Evolutionary conservation across 2,329 filamentous ascomycete genomes (phyloP).

Genomic region (Aspergillus transmontanensis): DNA sequence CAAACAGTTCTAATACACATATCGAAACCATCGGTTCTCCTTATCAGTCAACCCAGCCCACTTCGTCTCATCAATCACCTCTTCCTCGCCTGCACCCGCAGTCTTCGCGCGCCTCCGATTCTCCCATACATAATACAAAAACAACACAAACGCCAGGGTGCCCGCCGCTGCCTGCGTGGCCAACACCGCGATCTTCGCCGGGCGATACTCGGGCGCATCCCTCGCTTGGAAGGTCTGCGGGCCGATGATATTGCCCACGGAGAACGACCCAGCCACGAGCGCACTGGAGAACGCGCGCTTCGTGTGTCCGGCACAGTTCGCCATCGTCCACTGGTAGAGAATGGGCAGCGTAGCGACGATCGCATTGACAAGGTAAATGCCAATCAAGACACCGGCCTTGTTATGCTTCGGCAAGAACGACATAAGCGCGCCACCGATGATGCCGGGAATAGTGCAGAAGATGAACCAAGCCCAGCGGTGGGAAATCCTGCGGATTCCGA

Average conservation of each 20-base stretch:
- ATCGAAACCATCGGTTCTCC: conserved; percentile 37
- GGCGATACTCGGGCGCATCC: conserved; percentile 47
- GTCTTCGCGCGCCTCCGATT: conserved; percentile 32
- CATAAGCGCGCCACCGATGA: conserved; percentile 47
- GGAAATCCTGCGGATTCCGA: conserved; percentile 43
- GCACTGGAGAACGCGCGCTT: conserved; percentile 54
- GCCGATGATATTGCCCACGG: conserved; percentile 48
- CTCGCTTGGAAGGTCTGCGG: conserved; percentile 25
- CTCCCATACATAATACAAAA: conserved; percentile 32
- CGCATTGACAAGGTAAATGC: conserved; percentile 49
- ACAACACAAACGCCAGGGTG: conserved; percentile 31
- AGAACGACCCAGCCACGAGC: conserved; percentile 48
- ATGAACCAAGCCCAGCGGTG: conserved; percentile 47
- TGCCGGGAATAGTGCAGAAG: conserved; percentile 49
- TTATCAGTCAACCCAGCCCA: conserved; percentile 39
- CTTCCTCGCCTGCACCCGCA: conserved; percentile 12
- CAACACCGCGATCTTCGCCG: conserved; percentile 46
- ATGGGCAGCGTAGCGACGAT: conserved; percentile 49
- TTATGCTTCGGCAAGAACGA: conserved; percentile 42
- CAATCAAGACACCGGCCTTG: conserved; percentile 46
- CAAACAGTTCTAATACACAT: conserved; percentile 32
- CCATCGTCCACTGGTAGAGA: conserved; percentile 51
- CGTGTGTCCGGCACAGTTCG: conserved; percentile 53
- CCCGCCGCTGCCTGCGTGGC: conserved; percentile 38
- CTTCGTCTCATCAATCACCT: conserved; percentile 26